A percentile compares a stretch with the other conserved stretches of the same genome.
Conservation (phyloP, 768 basidiomycete genomes). For the Steccherinum ochraceum region DNA sequence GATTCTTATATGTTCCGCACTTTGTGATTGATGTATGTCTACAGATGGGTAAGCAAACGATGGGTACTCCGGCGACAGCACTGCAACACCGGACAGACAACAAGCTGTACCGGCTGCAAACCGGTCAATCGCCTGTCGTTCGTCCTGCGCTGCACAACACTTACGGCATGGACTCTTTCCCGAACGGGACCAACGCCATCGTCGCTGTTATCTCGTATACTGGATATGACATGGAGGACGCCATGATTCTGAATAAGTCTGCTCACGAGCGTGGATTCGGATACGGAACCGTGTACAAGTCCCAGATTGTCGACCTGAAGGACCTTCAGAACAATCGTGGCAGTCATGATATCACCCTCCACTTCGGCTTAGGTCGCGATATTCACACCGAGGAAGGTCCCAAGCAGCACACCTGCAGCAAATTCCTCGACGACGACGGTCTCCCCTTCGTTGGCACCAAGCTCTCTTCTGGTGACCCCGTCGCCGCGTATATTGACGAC, state of each 20-base stretch:
- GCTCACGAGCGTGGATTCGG: slow-evolving; percentile 97
- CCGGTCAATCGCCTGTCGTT: slow-evolving; percentile 91
- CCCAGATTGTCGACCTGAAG: slow-evolving; percentile 85
- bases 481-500: slow-evolving; percentile 87
- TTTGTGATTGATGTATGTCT: background rate
- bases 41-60: slow-evolving; percentile 99
- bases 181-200: slow-evolving; percentile 95
- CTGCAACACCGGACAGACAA: slow-evolving; percentile 93
- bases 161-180: slow-evolving; percentile 98
- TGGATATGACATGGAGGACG: slow-evolving; percentile 99
- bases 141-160: slow-evolving; percentile 87
- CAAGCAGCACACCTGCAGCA: slow-evolving; percentile 34
- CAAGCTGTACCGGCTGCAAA: slow-evolving; percentile 94
- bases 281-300: slow-evolving; percentile 95
- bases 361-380: slow-evolving; percentile 85
- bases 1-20: background rate
- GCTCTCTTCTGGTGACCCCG: slow-evolving; percentile 66
- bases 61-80: slow-evolving; percentile 96
- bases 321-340: slow-evolving; percentile 61
- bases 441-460: slow-evolving; percentile 72
- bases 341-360: slow-evolving; percentile 56
- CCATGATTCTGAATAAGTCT: slow-evolving; percentile 99
- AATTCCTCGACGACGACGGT: slow-evolving; percentile 76
- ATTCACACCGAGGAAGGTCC: slow-evolving; percentile 48
- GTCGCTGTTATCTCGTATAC: slow-evolving; percentile 99